phyloP scores from a whole-genome alignment of 2,329 filamentous ascomycete genomes.

The Arthrobotrys megalospora region DNA sequence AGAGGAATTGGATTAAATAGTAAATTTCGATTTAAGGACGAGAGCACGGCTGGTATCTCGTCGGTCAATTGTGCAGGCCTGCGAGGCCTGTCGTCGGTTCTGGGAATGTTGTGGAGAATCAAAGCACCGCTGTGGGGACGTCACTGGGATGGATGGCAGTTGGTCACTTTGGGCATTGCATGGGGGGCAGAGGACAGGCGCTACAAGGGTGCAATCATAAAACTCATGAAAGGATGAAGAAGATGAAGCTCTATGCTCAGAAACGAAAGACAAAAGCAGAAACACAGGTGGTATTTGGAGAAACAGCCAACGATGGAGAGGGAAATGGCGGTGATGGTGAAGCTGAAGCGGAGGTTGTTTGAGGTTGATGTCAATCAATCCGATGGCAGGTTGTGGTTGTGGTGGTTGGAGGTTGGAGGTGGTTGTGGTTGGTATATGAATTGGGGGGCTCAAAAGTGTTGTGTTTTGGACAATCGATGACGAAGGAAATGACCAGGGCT shows the following conservation, averaged over 20 bases:
- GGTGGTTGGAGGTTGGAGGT: neutral
- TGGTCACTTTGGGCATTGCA: constrained; percentile 37
- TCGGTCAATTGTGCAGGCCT: constrained; percentile 16
- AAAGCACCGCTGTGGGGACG: constrained; percentile 8
- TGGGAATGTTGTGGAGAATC: constrained; percentile 3
- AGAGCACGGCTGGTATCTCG: constrained; percentile 1
- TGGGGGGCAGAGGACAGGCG: constrained; percentile 38
- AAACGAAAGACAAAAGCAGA: constrained; percentile 10
- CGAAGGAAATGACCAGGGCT: constrained; percentile 40
- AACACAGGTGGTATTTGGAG: constrained; percentile 10
- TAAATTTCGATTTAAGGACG: neutral
- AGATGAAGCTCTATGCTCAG: constrained; percentile 1
- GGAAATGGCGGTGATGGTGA: neutral
- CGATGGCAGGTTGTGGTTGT: constrained; percentile 3
- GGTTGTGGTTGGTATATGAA: neutral
- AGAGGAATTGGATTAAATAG: neutral
- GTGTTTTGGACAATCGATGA: constrained; percentile 40
- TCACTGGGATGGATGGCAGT: constrained; percentile 21
- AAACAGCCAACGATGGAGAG: neutral
- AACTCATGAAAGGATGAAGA: constrained; percentile 36
- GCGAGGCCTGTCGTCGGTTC: constrained; percentile 11
- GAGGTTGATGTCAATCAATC: constrained; percentile 33
- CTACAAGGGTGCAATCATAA: constrained; percentile 48
- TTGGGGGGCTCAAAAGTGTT: constrained; percentile 51
- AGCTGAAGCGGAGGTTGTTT: constrained; percentile 36